Base-by-base conservation (phyloP, 148 eudicot genomes). In the Agrostemma githago region DNA sequence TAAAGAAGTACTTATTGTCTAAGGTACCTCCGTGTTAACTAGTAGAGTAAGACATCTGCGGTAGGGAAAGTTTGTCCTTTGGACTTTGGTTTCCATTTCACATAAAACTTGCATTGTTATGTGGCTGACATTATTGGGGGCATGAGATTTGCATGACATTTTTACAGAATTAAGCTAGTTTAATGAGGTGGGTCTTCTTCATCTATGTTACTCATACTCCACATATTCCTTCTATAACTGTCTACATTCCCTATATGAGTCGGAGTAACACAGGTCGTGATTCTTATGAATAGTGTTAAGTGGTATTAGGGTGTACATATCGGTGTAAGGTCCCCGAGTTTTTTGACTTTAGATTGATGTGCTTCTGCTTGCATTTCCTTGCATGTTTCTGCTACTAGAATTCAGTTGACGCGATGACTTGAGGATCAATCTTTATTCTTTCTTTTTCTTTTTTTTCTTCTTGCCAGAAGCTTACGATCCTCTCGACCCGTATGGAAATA, bases 401-500 rank as follows among this genome's bases (percentile, higher is more conserved):
- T 11, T 42, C 66, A 67, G 21, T 46, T 17, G 41, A 10, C 42
- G 41, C 3, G 40, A 58, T 16, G 51, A 1, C 57, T 61, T 8
- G 3, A 66, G 44, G 19, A 12, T 6, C 6, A 39, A 58, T 34
- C 5, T 48, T 53, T 68, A 8, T 60, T 73, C 70, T 57, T 48
- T 44, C 5, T 6, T 70, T 61, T 70, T 46, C 26, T 66, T 12
- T n/a, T 48, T 74, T 74, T 67, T 46, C 19, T 66, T 12, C 14
- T 48, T 76, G 76, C 64, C 90, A 93, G 93, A 85, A 60, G 96
- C 98, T 2, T 90, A 86, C 73, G 98, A 90, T 84, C 83, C 92
- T 43, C 93, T 90, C 56, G 93, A 90, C 57, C 96, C 96, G 14
- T 78, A 72, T 54, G 98, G 98, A 58, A 90, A 93, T 69, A 93